Conservation (phyloP, 768 basidiomycete genomes). For the Mycena metata region DNA sequence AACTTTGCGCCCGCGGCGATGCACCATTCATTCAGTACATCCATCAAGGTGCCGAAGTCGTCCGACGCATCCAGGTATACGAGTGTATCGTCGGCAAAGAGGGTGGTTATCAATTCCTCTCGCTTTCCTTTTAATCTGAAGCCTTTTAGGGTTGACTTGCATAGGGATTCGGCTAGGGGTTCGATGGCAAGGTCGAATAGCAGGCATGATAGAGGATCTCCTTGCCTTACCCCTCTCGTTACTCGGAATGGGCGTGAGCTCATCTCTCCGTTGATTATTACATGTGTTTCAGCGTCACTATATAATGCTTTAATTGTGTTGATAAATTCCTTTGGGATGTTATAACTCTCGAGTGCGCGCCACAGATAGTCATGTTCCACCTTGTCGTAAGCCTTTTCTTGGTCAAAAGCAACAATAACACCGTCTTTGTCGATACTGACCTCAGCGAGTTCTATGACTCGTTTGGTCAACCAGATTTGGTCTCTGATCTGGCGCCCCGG, state of each 20-base stretch:
- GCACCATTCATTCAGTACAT: constrained; percentile 25
- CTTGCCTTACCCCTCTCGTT: constrained; percentile 41
- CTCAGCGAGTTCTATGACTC: no score
- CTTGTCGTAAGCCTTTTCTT: no score
- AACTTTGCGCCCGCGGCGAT: constrained; percentile 31
- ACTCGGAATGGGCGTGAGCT: constrained; percentile 14
- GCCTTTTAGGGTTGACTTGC: constrained; percentile 28
- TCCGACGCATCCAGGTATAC: constrained; percentile 31
- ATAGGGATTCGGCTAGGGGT: constrained; percentile 39
- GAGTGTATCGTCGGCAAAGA: constrained; percentile 44
- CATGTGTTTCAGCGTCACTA: not conserved
- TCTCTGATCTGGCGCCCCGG: no score
- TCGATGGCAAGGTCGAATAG: constrained; percentile 14
- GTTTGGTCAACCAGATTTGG: no score
- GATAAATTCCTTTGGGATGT: no score
- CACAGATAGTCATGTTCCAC: no score
- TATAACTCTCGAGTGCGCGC: no score
- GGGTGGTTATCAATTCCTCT: constrained; percentile 27
- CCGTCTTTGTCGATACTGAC: no score
- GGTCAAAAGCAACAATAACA: no score
- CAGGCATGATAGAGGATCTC: constrained; percentile 39
- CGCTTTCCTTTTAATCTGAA: constrained; percentile 25
- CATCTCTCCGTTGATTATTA: not conserved
- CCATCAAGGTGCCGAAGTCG: constrained; percentile 9
- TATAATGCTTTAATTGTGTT: not conserved